Conservation (phyloP, 495 filamentous ascomycete genomes). For the Xylaria grammica region DNA sequence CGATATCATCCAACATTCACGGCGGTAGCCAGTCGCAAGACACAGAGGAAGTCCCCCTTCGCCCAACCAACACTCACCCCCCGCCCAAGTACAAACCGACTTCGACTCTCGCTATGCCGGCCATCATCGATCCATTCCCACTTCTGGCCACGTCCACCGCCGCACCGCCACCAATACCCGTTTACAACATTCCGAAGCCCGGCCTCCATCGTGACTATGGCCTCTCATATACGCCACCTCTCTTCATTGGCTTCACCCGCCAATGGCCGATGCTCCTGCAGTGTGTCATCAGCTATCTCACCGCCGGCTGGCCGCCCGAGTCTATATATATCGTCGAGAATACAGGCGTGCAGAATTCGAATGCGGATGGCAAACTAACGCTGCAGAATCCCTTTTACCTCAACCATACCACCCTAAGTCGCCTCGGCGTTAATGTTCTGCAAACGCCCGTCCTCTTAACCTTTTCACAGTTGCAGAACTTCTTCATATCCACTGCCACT, state of each 20-base stretch:
- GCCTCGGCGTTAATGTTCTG: slow-evolving; percentile 56
- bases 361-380: slow-evolving; percentile 49
- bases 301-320: slow-evolving; percentile 58
- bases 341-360: slow-evolving; percentile 59
- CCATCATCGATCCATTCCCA: slow-evolving; percentile 35
- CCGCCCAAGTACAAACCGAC: slow-evolving; percentile 44
- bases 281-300: slow-evolving; percentile 54
- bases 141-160: slow-evolving; percentile 28
- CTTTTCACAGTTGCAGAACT: slow-evolving; percentile 64
- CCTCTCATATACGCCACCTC: slow-evolving; percentile 46
- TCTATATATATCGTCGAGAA: slow-evolving; percentile 63
- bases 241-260: slow-evolving; percentile 61
- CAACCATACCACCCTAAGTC: slow-evolving; percentile 48
- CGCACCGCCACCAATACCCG: slow-evolving; percentile 39
- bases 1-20: slow-evolving; percentile 26
- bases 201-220: slow-evolving; percentile 40
- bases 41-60: slow-evolving; percentile 17
- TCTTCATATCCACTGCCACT: slow-evolving; percentile 52
- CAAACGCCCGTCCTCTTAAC: slow-evolving; percentile 58
- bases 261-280: slow-evolving; percentile 60
- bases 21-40: not conserved
- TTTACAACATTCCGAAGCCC: slow-evolving; percentile 39
- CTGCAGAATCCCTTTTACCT: slow-evolving; percentile 62
- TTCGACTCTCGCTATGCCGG: slow-evolving; percentile 26
- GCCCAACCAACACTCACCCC: slow-evolving; percentile 34